Conservation (phyloP, 805 yeast genomes). For the Wickerhamiella domercqiae region DNA sequence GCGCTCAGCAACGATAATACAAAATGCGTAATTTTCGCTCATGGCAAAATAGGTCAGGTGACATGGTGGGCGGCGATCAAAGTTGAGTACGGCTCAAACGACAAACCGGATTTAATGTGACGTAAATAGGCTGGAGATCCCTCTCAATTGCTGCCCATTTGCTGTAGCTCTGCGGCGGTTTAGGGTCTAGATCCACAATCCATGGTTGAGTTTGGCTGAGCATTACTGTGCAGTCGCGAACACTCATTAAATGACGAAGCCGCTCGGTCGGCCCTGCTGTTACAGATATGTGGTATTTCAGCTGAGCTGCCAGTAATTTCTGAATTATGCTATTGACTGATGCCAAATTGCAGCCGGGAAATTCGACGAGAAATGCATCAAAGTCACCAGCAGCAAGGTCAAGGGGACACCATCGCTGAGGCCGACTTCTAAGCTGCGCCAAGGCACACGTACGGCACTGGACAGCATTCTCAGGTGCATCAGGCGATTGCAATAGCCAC, state of each 20-base stretch:
- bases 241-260: slow-evolving; percentile 36
- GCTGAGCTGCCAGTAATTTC: neutral
- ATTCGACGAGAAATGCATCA: neutral
- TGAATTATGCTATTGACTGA: neutral
- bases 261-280: slow-evolving; percentile 2
- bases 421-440: slow-evolving; percentile 24
- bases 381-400: slow-evolving; percentile 27
- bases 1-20: no score
- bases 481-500: slow-evolving; percentile 37
- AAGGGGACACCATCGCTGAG: slow-evolving; percentile 32
- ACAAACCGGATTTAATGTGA: slow-evolving; percentile 2
- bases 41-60: no score
- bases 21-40: no score
- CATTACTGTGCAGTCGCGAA: slow-evolving; percentile 42
- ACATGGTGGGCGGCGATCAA: no score
- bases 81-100: slow-evolving; percentile 5
- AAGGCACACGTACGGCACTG: slow-evolving; percentile 48
- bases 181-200: slow-evolving; percentile 39
- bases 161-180: slow-evolving; percentile 27
- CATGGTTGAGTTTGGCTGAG: slow-evolving; percentile 27
- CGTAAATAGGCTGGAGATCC: slow-evolving; percentile 11
- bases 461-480: slow-evolving; percentile 24
- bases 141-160: slow-evolving; percentile 36
- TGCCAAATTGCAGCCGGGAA: neutral
- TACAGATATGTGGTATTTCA: neutral